Base-by-base conservation (phyloP, 2,329 filamentous ascomycete genomes). In the Basipetospora chlamydospora region DNA sequence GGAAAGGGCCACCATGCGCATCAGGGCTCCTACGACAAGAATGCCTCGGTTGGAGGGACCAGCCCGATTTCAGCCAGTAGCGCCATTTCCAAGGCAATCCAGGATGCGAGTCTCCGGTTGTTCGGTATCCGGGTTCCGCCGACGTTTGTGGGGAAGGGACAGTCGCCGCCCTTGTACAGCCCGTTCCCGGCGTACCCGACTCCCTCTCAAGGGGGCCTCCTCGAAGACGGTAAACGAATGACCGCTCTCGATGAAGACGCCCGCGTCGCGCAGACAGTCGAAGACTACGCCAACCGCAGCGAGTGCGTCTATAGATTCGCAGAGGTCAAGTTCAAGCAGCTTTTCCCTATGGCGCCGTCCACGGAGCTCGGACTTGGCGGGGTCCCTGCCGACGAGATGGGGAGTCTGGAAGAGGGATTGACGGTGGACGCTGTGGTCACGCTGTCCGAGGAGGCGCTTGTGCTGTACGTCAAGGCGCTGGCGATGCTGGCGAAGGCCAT, bases 231-330 rank as follows among this genome's bases (percentile, higher is more conserved):
- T 9, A 80, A 69, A 15, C 67, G 63, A 25, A 56, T 62, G 3
- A 67, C 70, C 3, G 60, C 75, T 15, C 52, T 47, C 13, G 86
- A 95, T 44, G 87, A 95, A 50, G 90, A 96, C 51, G 66, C 70
- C 12, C 74, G 73, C 44, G 77, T 82, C 28, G 76, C 88, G 3
- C 80, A 86, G 49, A 70, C 74, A 30, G 86, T 96, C 39, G 88
- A 98, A 54, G 87, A 96, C 47, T 80, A 84, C 44, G 90, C 90
- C 2, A 90, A 86, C 22, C 72, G 87, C 26, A 95, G 87, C 51
- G 87, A 98, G 54, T 90, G 95, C 31, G 87, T 98, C 3, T 98
- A 87, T 54, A 87, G 88, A 3, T 96, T 98, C 57, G 90, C 90
- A 5, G 88, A 98, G 59, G 88, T 98, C 51, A 98, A 98, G 58